Evolutionary conservation across 768 basidiomycete genomes (phyloP).

Genomic region (Pulveroboletus frians): DNA sequence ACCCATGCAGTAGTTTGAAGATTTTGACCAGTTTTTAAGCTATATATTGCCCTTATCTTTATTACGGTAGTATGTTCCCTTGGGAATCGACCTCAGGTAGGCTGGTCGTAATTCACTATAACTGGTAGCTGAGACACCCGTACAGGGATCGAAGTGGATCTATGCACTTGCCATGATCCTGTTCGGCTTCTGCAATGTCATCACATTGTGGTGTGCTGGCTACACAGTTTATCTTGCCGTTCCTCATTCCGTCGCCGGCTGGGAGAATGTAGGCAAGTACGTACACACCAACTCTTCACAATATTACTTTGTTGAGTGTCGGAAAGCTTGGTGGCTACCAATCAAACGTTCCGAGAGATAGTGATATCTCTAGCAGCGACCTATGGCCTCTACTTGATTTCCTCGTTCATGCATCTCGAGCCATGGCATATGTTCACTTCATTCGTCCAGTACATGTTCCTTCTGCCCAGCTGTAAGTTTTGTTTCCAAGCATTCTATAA

Average conservation of each 20-base stretch:
- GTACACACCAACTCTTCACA: slow-evolving; percentile 19
- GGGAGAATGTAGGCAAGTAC: slow-evolving; percentile 69
- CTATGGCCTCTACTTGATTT: slow-evolving; percentile 80
- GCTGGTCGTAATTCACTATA: slow-evolving; percentile 10
- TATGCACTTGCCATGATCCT: slow-evolving; percentile 71
- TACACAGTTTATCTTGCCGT: slow-evolving; percentile 85
- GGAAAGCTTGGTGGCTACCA: slow-evolving; percentile 53
- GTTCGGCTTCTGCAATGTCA: slow-evolving; percentile 73
- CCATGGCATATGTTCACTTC: slow-evolving; percentile 98
- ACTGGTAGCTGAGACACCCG: slow-evolving; percentile 1
- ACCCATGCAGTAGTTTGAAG: slow-evolving; percentile 14
- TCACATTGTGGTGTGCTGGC: slow-evolving; percentile 86
- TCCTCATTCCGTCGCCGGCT: slow-evolving; percentile 66
- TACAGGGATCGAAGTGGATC: slow-evolving; percentile 78
- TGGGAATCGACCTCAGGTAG: slow-evolving; percentile 77
- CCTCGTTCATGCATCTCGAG: slow-evolving; percentile 84
- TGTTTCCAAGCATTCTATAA: neutral
- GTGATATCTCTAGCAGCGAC: slow-evolving; percentile 74
- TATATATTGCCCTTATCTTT: slow-evolving; percentile 84
- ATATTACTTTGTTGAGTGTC: slow-evolving; percentile 24
- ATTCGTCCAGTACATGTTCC: slow-evolving; percentile 88
- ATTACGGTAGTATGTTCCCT: slow-evolving; percentile 82
- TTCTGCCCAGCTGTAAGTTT: slow-evolving; percentile 66
- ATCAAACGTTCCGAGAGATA: slow-evolving; percentile 76
- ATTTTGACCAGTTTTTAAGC: slow-evolving; percentile 29